Evolutionary conservation across 2,329 filamentous ascomycete species (phyloP).

Genomic region (Cordyceps pruinosa): DNA sequence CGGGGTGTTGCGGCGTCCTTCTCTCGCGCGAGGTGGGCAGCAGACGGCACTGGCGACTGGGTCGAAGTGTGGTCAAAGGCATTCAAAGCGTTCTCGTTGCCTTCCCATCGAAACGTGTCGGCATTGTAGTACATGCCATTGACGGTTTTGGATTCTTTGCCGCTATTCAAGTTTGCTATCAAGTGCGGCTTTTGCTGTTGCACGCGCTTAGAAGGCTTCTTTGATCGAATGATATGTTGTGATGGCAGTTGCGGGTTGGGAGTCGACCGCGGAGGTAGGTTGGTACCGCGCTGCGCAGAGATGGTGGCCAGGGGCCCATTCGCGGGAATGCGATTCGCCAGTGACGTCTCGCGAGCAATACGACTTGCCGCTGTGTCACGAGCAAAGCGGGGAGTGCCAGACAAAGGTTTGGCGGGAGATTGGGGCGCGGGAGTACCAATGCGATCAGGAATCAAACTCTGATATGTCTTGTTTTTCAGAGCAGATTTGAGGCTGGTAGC

Average conservation of each 20-base stretch:
- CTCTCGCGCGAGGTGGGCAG: slow-evolving; percentile 42
- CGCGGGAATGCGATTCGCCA: slow-evolving; percentile 53
- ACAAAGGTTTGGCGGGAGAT: slow-evolving; percentile 49
- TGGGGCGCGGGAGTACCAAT: slow-evolving; percentile 45
- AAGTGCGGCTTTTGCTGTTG: slow-evolving; percentile 75
- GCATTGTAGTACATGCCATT: slow-evolving; percentile 98
- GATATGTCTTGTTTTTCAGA: slow-evolving; percentile 49
- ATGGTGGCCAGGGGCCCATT: slow-evolving; percentile 47
- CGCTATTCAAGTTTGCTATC: slow-evolving; percentile 73
- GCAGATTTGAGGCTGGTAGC: slow-evolving; percentile 60
- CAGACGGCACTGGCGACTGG: slow-evolving; percentile 36
- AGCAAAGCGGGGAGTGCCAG: slow-evolving; percentile 52
- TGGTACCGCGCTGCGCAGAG: slow-evolving; percentile 47
- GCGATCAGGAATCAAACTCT: slow-evolving; percentile 48
- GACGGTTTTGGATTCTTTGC: slow-evolving; percentile 73
- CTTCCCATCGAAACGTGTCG: slow-evolving; percentile 81
- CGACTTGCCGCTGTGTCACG: slow-evolving; percentile 60
- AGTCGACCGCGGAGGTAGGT: slow-evolving; percentile 44
- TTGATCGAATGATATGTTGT: slow-evolving; percentile 41
- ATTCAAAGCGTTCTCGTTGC: slow-evolving; percentile 79
- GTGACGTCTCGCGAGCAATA: slow-evolving; percentile 54
- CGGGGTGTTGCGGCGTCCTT: slow-evolving; percentile 54
- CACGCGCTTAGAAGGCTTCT: slow-evolving; percentile 50
- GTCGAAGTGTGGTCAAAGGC: slow-evolving; percentile 63
- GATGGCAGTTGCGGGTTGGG: slow-evolving; percentile 34